Percentiles rank a stretch among this genome's conserved stretches.
phyloP scores from a whole-genome alignment of 2,329 filamentous ascomycete species.

The Fusarium dlaminii region DNA sequence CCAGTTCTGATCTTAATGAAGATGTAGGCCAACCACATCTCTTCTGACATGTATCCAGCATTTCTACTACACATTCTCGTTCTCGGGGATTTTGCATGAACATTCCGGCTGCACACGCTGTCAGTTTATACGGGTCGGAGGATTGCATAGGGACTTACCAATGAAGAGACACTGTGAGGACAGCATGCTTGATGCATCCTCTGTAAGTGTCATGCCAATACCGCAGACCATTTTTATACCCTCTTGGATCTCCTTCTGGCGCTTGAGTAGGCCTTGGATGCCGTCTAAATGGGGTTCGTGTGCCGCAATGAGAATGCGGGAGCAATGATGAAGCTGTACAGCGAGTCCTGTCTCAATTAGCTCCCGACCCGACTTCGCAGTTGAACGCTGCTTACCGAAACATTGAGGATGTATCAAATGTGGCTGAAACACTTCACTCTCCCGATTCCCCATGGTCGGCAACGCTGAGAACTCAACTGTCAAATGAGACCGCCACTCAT shows the following conservation, averaged over 20 bases:
- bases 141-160: not conserved
- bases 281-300: conserved; percentile 37
- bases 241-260: conserved; percentile 37
- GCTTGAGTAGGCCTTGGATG: conserved; percentile 55
- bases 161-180: conserved; percentile 55
- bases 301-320: conserved; percentile 48
- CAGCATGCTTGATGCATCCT: conserved; percentile 53
- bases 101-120: conserved; percentile 7
- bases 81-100: conserved; percentile 30
- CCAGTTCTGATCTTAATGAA: conserved; percentile 28
- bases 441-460: conserved; percentile 42
- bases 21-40: conserved; percentile 39
- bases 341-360: conserved; percentile 13
- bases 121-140: fast-evolving
- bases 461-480: conserved; percentile 53
- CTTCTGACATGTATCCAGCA: conserved; percentile 32
- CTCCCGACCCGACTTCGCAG: fast-evolving
- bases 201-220: conserved; percentile 56
- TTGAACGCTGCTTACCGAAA: conserved; percentile 34
- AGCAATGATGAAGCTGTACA: conserved; percentile 27
- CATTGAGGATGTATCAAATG: conserved; percentile 61
- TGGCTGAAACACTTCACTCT: conserved; percentile 51
- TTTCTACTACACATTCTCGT: conserved; percentile 26
- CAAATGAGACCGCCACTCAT: conserved; percentile 46
- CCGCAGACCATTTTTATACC: conserved; percentile 54